These are phyloP conservation scores for Coccomyxa subellipsoidea DNA, from an alignment of 163 green algal genomes.

Conservation along the genomic window DNA sequence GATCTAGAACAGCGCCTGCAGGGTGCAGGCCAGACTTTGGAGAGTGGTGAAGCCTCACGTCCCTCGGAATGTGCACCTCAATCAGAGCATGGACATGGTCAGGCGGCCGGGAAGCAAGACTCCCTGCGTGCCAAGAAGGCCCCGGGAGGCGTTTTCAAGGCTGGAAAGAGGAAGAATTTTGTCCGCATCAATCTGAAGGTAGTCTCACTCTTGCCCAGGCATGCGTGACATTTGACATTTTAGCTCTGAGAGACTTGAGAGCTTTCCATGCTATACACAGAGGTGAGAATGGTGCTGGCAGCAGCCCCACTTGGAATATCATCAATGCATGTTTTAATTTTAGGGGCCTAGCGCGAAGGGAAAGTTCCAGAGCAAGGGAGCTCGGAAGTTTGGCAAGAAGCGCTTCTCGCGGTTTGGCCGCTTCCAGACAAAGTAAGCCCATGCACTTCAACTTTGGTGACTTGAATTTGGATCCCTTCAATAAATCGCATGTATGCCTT, in stretches of 20 bases:
- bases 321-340: neutral
- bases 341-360: neutral
- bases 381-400: neutral
- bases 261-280: no score
- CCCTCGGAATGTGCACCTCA: neutral
- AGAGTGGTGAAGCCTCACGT: neutral
- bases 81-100: neutral
- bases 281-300: neutral
- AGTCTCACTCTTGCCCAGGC: no score
- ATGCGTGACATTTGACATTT: no score
- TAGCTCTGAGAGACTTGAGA: no score
- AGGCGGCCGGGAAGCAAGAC: neutral
- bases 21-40: neutral
- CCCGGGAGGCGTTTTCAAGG: neutral
- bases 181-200: conserved; percentile 34
- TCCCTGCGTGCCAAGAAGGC: neutral
- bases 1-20: neutral
- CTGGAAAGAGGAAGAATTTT: conserved; percentile 22
- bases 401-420: conserved; percentile 1
- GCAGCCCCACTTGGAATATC: neutral
- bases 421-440: neutral
- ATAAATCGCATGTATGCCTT: no score
- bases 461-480: no score
- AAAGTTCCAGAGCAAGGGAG: conserved; percentile 18
- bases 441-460: no score